phyloP scores from a whole-genome alignment of 768 basidiomycete genomes.

The Auricularia cornea region DNA sequence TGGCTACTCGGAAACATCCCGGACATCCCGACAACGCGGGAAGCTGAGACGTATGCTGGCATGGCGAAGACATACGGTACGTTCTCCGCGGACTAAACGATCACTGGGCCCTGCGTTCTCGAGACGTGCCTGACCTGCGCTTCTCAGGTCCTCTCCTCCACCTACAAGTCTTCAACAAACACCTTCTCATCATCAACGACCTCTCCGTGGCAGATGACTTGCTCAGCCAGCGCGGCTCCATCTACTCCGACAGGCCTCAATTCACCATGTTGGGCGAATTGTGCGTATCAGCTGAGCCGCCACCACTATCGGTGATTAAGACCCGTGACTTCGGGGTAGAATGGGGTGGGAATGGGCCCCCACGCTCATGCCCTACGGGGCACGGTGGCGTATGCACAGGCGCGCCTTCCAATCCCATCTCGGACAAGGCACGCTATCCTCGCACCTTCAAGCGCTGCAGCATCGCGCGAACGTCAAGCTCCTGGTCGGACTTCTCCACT shows the following conservation, averaged over 20 bases:
- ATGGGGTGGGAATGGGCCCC: background rate
- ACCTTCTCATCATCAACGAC: conserved; percentile 22
- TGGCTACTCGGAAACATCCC: background rate
- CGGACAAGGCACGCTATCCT: background rate
- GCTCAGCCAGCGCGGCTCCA: conserved; percentile 24
- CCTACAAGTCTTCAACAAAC: conserved; percentile 1
- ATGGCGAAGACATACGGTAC: background rate
- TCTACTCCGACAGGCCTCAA: conserved; percentile 21
- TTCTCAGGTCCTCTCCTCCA: background rate
- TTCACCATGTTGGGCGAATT: conserved; percentile 4
- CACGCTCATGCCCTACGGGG: background rate
- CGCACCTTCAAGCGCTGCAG: background rate
- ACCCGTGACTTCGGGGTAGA: background rate
- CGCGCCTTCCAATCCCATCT: background rate
- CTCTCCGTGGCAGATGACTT: conserved; percentile 27
- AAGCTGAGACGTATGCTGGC: background rate
- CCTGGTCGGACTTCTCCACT: background rate
- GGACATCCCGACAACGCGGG: background rate
- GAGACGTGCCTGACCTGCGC: too few relatives aligned
- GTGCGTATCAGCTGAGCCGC: background rate
- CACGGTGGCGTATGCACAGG: background rate
- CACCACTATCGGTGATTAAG: background rate
- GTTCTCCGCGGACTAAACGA: too few relatives aligned
- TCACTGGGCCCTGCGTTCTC: too few relatives aligned
- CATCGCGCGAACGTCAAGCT: background rate